phyloP scores from a whole-genome alignment of 2,329 filamentous ascomycete species.

The Fusarium multiceps region DNA sequence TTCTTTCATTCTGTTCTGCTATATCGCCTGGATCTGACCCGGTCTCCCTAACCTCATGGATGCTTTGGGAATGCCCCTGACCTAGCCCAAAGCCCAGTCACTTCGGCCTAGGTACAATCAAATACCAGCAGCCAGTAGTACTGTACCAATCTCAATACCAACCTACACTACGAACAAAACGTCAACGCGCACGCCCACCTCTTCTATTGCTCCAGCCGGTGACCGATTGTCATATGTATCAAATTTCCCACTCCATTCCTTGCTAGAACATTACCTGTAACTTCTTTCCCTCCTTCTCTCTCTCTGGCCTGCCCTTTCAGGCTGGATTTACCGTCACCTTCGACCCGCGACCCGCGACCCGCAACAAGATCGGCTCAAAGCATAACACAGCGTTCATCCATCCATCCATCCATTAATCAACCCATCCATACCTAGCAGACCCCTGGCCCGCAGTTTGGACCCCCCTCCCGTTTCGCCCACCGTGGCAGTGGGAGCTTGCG shows the following conservation, averaged over 20 bases:
- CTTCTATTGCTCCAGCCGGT: constrained; percentile 14
- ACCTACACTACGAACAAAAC: constrained; percentile 18
- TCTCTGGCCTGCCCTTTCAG: constrained; percentile 4
- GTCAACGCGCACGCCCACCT: constrained; percentile 22
- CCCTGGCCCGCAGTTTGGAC: constrained; percentile 39
- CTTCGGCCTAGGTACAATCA: background rate
- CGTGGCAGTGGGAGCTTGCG: constrained; percentile 41
- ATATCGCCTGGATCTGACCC: background rate
- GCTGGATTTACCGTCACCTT: constrained; percentile 22
- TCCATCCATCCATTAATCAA: constrained; percentile 1
- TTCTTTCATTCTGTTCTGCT: background rate
- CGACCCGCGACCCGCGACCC: constrained; percentile 21
- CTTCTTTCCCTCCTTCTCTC: constrained; percentile 8
- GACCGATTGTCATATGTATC: constrained; percentile 37
- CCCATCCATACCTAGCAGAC: constrained; percentile 1
- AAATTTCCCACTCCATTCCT: constrained; percentile 16
- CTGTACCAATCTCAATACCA: background rate
- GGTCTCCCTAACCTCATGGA: constrained; percentile 11
- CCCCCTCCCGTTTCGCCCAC: constrained; percentile 37
- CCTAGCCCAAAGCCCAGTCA: background rate
- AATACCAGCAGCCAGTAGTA: background rate
- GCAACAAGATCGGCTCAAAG: constrained; percentile 24
- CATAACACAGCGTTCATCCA: background rate
- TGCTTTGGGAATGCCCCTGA: constrained; percentile 23
- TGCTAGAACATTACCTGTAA: background rate